A percentile compares a stretch with the other conserved stretches of the same genome.
phyloP scores from a whole-genome alignment of 2,329 filamentous ascomycete genomes.

The Fusarium poae region DNA sequence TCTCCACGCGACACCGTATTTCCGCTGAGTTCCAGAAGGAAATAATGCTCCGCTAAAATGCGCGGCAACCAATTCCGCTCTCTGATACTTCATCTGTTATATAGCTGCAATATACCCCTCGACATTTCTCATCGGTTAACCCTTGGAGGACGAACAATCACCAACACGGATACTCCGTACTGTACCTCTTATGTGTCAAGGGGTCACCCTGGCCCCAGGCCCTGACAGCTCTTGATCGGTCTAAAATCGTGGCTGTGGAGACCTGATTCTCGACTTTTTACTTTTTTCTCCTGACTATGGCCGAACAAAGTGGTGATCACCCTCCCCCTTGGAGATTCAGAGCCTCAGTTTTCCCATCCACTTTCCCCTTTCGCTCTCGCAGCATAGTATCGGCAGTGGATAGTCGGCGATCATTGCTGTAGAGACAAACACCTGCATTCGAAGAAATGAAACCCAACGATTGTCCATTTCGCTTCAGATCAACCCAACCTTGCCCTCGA shows the following conservation, averaged over 20 bases:
- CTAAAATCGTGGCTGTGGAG: background rate
- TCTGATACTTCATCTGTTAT: background rate
- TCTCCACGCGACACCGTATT: background rate
- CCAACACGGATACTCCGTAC: background rate
- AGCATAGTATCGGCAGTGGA: conserved; percentile 1
- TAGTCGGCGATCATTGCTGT: conserved; percentile 4
- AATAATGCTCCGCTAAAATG: background rate
- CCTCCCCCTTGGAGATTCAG: background rate
- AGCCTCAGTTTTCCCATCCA: background rate
- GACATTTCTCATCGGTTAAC: background rate
- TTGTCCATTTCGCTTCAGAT: background rate
- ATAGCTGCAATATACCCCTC: background rate
- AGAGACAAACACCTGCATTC: background rate
- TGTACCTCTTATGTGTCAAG: background rate
- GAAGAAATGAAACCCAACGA: background rate
- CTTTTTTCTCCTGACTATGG: conserved; percentile 7
- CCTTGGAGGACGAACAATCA: background rate
- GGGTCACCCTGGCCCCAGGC: background rate
- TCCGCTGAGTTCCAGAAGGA: background rate
- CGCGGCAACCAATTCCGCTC: background rate
- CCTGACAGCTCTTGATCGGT: background rate
- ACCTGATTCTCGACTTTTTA: conserved; percentile 3
- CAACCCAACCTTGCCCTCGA: background rate
- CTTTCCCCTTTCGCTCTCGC: background rate
- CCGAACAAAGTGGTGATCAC: conserved; percentile 2